Percentiles rank a stretch among this genome's conserved stretches.
These are phyloP conservation scores for Taphrina wiesneri DNA, from an alignment of 1,139 yeast species.

Conservation along the genomic window DNA sequence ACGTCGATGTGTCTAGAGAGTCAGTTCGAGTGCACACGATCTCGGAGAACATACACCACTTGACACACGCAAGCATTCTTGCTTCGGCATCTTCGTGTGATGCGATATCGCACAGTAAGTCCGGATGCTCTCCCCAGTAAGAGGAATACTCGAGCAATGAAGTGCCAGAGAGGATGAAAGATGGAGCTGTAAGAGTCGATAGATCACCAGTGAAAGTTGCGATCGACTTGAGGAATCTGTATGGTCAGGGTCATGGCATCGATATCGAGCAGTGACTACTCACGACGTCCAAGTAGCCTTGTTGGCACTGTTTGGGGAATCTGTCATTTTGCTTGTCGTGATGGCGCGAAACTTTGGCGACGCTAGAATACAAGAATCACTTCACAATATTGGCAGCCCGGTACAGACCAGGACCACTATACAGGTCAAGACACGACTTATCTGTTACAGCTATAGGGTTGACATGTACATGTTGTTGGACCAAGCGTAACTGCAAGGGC, in stretches of 20 bases:
- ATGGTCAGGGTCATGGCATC: background rate
- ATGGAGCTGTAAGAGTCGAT: slow-evolving; percentile 93
- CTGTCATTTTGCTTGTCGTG: background rate
- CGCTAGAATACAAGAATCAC: background rate
- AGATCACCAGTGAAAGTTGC: slow-evolving; percentile 94
- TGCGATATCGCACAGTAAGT: slow-evolving; percentile 71
- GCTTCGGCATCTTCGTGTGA: slow-evolving; percentile 52
- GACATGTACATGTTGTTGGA: no score
- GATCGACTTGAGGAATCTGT: slow-evolving; percentile 72
- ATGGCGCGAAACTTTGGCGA: background rate
- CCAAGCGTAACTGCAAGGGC: no score
- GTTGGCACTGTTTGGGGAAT: slow-evolving; percentile 14
- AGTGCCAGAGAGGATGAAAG: slow-evolving; percentile 90
- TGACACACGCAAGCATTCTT: slow-evolving; percentile 77
- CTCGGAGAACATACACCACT: slow-evolving; percentile 65
- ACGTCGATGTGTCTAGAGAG: slow-evolving; percentile 54
- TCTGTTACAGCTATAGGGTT: no score
- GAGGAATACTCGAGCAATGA: slow-evolving; percentile 88
- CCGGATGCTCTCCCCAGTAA: slow-evolving; percentile 81
- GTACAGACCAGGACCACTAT: no score
- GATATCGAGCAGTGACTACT: background rate
- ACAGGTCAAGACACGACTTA: no score
- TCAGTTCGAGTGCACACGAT: background rate
- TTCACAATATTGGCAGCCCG: background rate
- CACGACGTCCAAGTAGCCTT: slow-evolving; percentile 27